These are phyloP conservation scores for Hygrophorus pudorinus DNA, from an alignment of 768 basidiomycete genomes.

Conservation along the genomic window DNA sequence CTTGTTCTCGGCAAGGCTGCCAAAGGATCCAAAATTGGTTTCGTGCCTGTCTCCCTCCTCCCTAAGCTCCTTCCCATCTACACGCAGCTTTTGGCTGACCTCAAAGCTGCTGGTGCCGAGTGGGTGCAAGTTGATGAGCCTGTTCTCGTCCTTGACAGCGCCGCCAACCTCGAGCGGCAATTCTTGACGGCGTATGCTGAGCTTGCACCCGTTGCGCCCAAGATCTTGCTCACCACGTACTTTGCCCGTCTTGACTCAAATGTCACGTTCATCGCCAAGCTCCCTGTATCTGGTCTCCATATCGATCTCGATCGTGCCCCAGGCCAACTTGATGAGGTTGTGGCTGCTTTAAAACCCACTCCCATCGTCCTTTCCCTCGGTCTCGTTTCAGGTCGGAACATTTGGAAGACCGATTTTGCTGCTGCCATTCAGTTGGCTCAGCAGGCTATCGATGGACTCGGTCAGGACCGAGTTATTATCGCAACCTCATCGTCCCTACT, in stretches of 20 bases:
- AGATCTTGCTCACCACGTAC: slow-evolving; percentile 93
- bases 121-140: slow-evolving; percentile 98
- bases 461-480: slow-evolving; percentile 81
- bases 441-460: slow-evolving; percentile 77
- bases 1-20: slow-evolving; percentile 86
- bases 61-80: slow-evolving; percentile 86
- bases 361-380: slow-evolving; percentile 82
- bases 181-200: slow-evolving; percentile 74
- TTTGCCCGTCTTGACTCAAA: slow-evolving; percentile 95
- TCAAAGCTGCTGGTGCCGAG: slow-evolving; percentile 89
- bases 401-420: slow-evolving; percentile 96
- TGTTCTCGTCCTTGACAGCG: slow-evolving; percentile 85
- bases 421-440: slow-evolving; percentile 75
- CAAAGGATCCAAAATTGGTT: slow-evolving; percentile 73
- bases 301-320: slow-evolving; percentile 95
- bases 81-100: slow-evolving; percentile 77
- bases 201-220: slow-evolving; percentile 77
- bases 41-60: slow-evolving; percentile 87
- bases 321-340: slow-evolving; percentile 72
- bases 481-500: slow-evolving; percentile 97
- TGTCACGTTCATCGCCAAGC: slow-evolving; percentile 78
- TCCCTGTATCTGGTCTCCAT: slow-evolving; percentile 90
- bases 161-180: slow-evolving; percentile 65
- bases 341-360: slow-evolving; percentile 79
- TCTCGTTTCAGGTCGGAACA: slow-evolving; percentile 95